These are phyloP conservation scores for Pseudopithomyces maydicus DNA, from an alignment of 2,329 filamentous ascomycete species.

Conservation along the genomic window DNA sequence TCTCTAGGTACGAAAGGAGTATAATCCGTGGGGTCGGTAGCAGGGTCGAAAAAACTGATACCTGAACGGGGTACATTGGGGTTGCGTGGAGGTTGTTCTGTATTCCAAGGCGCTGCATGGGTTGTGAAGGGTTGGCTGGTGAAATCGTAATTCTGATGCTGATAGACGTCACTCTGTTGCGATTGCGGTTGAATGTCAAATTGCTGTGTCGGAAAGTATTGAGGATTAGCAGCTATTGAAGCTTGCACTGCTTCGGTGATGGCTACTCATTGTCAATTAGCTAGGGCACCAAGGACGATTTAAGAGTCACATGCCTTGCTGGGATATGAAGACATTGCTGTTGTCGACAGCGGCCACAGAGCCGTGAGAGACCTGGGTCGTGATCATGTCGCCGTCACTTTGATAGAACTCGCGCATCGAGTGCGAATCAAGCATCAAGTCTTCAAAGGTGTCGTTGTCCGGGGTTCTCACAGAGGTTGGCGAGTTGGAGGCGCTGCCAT, in stretches of 20 bases:
- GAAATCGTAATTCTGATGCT: conserved; percentile 22
- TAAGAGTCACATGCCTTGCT: conserved; percentile 28
- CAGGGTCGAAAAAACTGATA: conserved; percentile 36
- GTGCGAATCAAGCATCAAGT: conserved; percentile 39
- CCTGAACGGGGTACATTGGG: conserved; percentile 33
- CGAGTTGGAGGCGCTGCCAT: conserved; percentile 41
- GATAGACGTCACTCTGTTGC: conserved; percentile 19
- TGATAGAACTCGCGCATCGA: conserved; percentile 33
- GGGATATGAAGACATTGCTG: conserved; percentile 23
- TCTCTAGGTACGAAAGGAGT: conserved; percentile 21
- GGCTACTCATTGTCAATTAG: conserved; percentile 28
- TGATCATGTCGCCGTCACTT: conserved; percentile 25
- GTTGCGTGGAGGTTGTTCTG: conserved; percentile 33
- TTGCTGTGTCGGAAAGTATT: conserved; percentile 14
- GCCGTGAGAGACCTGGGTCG: conserved; percentile 32
- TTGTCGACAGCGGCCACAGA: conserved; percentile 26
- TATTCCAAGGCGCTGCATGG: conserved; percentile 37
- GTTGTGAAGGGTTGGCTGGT: conserved; percentile 29
- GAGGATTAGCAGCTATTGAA: conserved; percentile 26
- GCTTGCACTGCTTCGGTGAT: conserved; percentile 29
- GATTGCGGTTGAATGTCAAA: conserved; percentile 22
- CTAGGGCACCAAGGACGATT: background rate
- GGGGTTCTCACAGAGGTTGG: conserved; percentile 43
- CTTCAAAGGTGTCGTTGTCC: conserved; percentile 38
- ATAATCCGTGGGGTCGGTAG: conserved; percentile 31